Evolutionary conservation across 225 moss, liverwort and hornwort species (phyloP).

Genomic region (Anthoceros angustus): DNA sequence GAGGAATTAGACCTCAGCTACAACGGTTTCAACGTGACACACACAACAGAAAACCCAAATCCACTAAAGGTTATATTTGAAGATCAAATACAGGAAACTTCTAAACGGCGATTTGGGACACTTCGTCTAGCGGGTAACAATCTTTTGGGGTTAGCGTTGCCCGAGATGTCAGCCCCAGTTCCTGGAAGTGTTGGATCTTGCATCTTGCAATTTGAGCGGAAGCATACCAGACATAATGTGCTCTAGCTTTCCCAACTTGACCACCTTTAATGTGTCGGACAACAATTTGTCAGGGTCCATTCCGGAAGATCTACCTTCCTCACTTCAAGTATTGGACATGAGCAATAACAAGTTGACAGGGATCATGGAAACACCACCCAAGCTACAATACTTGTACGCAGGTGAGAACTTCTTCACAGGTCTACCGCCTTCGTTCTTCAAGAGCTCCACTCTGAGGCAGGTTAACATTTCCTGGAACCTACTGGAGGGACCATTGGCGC

Average conservation of each 20-base stretch:
- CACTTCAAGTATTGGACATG: no score
- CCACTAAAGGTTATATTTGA: background rate
- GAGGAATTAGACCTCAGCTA: slow-evolving; percentile 3
- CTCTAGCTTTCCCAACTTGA: background rate
- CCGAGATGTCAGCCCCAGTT: background rate
- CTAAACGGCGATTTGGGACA: background rate
- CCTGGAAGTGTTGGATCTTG: no score
- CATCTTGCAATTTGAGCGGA: no score
- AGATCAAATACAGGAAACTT: background rate
- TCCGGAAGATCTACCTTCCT: no score
- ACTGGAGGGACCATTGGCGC: background rate
- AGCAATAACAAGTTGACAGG: slow-evolving; percentile 8
- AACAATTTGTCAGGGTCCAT: background rate
- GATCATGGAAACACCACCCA: slow-evolving; percentile 8
- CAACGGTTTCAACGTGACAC: slow-evolving; percentile 7
- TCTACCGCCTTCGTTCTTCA: no score
- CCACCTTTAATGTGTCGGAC: background rate
- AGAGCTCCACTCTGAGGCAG: background rate
- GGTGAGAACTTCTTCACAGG: no score
- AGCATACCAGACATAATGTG: background rate
- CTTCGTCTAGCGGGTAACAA: slow-evolving; percentile 6
- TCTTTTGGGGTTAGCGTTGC: background rate
- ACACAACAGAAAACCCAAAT: background rate
- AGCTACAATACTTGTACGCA: no score
- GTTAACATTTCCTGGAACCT: background rate